Percentiles rank a stretch among this genome's conserved stretches.
These are phyloP conservation scores for Eucalyptus cloeziana DNA, from an alignment of 345 rosid species.

Conservation along the genomic window DNA sequence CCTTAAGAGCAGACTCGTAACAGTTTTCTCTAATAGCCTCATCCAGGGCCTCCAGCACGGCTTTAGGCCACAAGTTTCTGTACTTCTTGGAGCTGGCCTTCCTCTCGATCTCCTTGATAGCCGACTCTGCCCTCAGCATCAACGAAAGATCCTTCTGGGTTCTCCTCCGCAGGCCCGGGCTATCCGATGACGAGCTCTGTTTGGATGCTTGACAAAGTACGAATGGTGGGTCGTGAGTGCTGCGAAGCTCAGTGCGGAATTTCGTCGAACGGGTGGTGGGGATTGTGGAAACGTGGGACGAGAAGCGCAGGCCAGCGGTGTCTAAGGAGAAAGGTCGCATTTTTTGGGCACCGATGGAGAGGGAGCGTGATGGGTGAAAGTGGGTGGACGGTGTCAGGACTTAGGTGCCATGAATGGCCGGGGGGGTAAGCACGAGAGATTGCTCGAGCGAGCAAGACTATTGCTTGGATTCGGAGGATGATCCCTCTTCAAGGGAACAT, in stretches of 20 bases:
- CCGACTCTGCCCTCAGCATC: conserved; percentile 57
- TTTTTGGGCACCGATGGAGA: background rate
- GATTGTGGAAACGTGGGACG: background rate
- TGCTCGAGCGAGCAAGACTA: background rate
- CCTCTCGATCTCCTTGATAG: conserved; percentile 50
- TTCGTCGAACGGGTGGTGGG: conserved; percentile 24
- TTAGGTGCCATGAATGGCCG: background rate
- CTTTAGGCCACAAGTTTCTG: conserved; percentile 66
- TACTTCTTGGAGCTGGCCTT: conserved; percentile 68
- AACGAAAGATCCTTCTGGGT: conserved; percentile 47
- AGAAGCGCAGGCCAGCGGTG: background rate
- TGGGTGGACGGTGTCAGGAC: background rate
- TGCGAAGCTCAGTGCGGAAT: conserved; percentile 3
- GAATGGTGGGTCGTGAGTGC: background rate
- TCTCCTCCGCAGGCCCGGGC: conserved; percentile 24
- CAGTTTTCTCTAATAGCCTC: conserved; percentile 46
- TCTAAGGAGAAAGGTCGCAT: background rate
- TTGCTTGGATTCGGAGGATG: background rate
- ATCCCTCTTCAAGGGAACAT: background rate
- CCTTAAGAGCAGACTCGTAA: conserved; percentile 71
- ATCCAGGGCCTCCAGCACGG: conserved; percentile 79
- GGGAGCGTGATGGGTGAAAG: background rate
- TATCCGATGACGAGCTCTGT: conserved; percentile 1
- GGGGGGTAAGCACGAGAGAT: background rate
- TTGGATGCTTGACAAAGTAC: background rate